A percentile compares a stretch with the other conserved stretches of the same genome.
Evolutionary conservation across 2,329 filamentous ascomycete species (phyloP).

Genomic region (Fusarium staphyleae): DNA sequence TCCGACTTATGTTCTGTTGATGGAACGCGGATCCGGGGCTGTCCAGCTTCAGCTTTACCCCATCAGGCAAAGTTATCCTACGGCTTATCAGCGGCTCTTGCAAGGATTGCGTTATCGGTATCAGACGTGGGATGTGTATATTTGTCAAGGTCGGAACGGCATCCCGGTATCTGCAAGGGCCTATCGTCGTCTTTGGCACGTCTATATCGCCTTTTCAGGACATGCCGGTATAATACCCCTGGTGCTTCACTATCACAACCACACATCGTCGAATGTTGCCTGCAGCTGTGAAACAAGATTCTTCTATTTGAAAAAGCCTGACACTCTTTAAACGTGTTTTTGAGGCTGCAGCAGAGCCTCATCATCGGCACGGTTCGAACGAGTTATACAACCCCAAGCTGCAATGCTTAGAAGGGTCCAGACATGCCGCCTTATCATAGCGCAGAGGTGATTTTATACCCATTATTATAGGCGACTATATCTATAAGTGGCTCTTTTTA

Average conservation of each 20-base stretch:
- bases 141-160: slow-evolving; percentile 5
- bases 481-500: too few relatives aligned
- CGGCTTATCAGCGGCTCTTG: slow-evolving; percentile 24
- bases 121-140: background rate
- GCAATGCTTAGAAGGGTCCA: background rate
- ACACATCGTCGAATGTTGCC: too few relatives aligned
- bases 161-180: background rate
- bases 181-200: slow-evolving; percentile 1
- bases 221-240: slow-evolving; percentile 23
- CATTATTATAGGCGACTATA: too few relatives aligned
- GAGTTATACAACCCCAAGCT: background rate
- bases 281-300: background rate
- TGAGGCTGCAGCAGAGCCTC: background rate
- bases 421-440: background rate
- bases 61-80: slow-evolving; percentile 14
- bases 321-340: background rate
- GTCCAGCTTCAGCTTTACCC: slow-evolving; percentile 23
- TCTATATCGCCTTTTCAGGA: background rate
- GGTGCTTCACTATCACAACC: background rate
- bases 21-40: too few relatives aligned
- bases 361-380: too few relatives aligned
- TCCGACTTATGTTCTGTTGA: slow-evolving; percentile 31
- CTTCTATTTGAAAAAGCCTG: too few relatives aligned
- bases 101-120: slow-evolving; percentile 24
- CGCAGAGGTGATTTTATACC: too few relatives aligned